Conservation (phyloP, 139 green algal species). For the Chlamydomonas sphaeroides region DNA sequence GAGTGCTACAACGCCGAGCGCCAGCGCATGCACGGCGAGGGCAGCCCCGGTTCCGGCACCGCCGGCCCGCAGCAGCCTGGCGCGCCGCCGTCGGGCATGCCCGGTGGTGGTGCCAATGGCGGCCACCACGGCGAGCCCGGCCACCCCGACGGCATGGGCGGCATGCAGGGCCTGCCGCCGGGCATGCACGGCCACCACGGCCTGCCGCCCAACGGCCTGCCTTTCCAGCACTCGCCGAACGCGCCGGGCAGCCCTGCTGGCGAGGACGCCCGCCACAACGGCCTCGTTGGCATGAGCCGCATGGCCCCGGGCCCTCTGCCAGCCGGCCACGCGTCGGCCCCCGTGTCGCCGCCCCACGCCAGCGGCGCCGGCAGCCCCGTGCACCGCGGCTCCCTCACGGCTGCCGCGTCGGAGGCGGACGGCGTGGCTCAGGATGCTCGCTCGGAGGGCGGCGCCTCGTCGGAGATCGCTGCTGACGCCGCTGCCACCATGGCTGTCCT, state of each 20-base stretch:
- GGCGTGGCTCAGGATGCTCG: conserved; percentile 10
- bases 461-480: conserved; percentile 30
- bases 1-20: conserved; percentile 60
- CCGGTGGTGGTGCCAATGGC: not conserved
- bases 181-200: not conserved
- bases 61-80: not conserved
- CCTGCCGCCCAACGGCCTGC: not conserved
- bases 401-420: not conserved
- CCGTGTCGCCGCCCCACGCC: conserved; percentile 18
- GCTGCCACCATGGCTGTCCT: conserved; percentile 27
- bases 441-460: conserved; percentile 19
- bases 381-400: not conserved
- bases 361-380: conserved; percentile 16
- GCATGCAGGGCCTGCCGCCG: too few relatives aligned
- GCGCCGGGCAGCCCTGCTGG: conserved; percentile 23
- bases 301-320: not conserved
- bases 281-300: not conserved
- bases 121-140: not conserved
- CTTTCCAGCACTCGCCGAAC: not conserved
- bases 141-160: not conserved
- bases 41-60: not conserved
- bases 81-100: too few relatives aligned
- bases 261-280: not conserved
- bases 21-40: conserved; percentile 42
- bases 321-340: not conserved